Conservation (phyloP, 192 early-diverging fungal species). For the Backusella sp. region DNA sequence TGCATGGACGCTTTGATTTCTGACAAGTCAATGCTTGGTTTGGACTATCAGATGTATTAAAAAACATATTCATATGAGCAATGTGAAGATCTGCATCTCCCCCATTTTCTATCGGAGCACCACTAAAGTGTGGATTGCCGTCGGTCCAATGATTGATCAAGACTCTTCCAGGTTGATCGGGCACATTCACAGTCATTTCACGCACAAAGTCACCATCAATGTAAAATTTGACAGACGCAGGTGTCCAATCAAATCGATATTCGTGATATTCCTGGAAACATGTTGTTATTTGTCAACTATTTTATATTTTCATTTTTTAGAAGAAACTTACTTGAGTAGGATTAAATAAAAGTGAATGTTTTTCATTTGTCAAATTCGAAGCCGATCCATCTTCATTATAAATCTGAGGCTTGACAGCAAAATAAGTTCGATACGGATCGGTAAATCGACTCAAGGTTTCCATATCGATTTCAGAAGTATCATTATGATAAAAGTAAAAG, state of each 20-base stretch:
- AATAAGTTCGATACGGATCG: conserved; percentile 23
- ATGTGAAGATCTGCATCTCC: conserved; percentile 13
- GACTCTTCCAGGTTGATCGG: conserved; percentile 25
- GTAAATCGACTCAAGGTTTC: conserved; percentile 23
- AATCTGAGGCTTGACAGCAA: conserved; percentile 36
- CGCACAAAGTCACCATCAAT: conserved; percentile 15
- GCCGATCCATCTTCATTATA: conserved; percentile 30
- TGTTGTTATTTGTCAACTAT: neutral
- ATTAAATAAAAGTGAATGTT: conserved; percentile 7
- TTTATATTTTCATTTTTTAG: neutral
- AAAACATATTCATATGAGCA: conserved; percentile 32
- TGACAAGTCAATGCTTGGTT: neutral
- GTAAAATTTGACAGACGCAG: conserved; percentile 27
- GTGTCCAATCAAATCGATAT: conserved; percentile 40
- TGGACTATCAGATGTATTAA: conserved; percentile 20
- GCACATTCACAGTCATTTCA: conserved; percentile 31
- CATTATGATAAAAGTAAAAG: conserved; percentile 32
- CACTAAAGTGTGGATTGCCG: conserved; percentile 35
- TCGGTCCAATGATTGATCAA: conserved; percentile 38
- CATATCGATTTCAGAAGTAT: conserved; percentile 36
- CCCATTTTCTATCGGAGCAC: conserved; percentile 3
- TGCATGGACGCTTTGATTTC: conserved; percentile 12
- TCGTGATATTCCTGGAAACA: conserved; percentile 28
- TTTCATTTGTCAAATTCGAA: conserved; percentile 18
- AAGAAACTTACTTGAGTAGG: conserved; percentile 13